phyloP scores from a whole-genome alignment of 139 green algal genomes.

The Tetraselmis chui region DNA sequence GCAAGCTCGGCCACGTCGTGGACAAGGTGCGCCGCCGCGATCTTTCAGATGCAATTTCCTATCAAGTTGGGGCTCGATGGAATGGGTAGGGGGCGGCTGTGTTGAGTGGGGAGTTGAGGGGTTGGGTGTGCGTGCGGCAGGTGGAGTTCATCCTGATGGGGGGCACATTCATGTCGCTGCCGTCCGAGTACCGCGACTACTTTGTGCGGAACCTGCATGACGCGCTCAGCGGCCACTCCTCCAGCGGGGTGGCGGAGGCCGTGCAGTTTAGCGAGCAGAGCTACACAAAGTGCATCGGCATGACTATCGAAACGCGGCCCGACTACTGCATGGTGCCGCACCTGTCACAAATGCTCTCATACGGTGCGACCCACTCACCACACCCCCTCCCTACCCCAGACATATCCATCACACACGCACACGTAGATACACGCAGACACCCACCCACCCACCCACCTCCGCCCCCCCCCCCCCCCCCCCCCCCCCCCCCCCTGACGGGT shows the following conservation, averaged over 20 bases:
- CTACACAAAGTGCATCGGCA: slow-evolving; percentile 83
- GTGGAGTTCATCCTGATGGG: slow-evolving; percentile 99
- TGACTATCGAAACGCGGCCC: slow-evolving; percentile 96
- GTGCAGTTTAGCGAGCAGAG: slow-evolving; percentile 65
- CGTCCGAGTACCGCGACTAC: slow-evolving; percentile 91
- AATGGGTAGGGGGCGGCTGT: neutral
- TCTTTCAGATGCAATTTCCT: neutral
- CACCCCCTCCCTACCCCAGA: too few relatives aligned
- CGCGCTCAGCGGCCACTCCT: slow-evolving; percentile 76
- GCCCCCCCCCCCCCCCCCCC: too few relatives aligned
- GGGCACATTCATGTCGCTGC: slow-evolving; percentile 97
- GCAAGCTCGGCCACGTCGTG: slow-evolving; percentile 85
- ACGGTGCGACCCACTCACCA: too few relatives aligned
- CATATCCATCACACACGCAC: too few relatives aligned
- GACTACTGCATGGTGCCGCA: slow-evolving; percentile 82
- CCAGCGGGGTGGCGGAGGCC: slow-evolving; percentile 52
- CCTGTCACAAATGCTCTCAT: slow-evolving; percentile 31
- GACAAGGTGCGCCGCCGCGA: slow-evolving; percentile 73
- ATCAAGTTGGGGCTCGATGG: neutral
- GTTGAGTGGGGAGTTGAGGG: neutral
- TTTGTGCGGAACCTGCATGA: slow-evolving; percentile 95
- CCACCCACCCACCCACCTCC: too few relatives aligned
- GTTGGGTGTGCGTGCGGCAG: slow-evolving; percentile 12
- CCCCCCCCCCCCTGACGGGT: too few relatives aligned
- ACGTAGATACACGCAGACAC: too few relatives aligned